A percentile compares a stretch with the other conserved stretches of the same genome.
phyloP scores from a whole-genome alignment of 2,329 filamentous ascomycete species.

The Diaporthe amygdali region DNA sequence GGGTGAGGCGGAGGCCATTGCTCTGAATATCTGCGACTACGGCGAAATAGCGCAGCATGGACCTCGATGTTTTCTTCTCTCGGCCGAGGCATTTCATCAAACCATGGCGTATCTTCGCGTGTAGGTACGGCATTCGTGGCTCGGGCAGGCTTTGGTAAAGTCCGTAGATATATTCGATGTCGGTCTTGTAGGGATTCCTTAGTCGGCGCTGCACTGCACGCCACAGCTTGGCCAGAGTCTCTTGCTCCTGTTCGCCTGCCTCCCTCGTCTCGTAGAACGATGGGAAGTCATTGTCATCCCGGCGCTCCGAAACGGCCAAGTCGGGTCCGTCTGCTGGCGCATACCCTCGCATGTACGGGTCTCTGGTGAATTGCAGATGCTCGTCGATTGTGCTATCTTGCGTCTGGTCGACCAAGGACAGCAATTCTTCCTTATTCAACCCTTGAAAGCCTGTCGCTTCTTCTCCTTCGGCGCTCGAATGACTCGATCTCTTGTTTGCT shows the following conservation, averaged over 20 bases:
- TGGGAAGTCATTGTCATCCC: conserved; percentile 54
- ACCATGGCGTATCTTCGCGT: conserved; percentile 59
- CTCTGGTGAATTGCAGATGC: conserved; percentile 55
- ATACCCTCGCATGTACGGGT: conserved; percentile 60
- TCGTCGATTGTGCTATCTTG: conserved; percentile 55
- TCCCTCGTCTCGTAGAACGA: conserved; percentile 44
- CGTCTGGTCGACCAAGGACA: conserved; percentile 58
- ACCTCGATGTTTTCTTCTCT: conserved; percentile 59
- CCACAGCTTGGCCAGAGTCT: conserved; percentile 45
- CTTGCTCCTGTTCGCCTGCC: conserved; percentile 40
- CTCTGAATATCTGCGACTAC: conserved; percentile 83
- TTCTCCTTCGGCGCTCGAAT: conserved; percentile 10
- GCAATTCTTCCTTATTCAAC: conserved; percentile 48
- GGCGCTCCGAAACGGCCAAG: conserved; percentile 54
- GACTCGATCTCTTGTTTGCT: conserved; percentile 15
- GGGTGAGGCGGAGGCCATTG: conserved; percentile 71
- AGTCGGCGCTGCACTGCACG: conserved; percentile 46
- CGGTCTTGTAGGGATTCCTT: conserved; percentile 43
- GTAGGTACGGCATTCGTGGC: conserved; percentile 56
- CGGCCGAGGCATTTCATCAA: conserved; percentile 74
- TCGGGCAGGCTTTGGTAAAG: conserved; percentile 57
- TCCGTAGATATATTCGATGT: conserved; percentile 52
- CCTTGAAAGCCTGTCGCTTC: neutral
- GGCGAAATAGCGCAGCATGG: conserved; percentile 83
- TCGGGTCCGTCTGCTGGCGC: conserved; percentile 55